Evolutionary conservation across 2,329 filamentous ascomycete species (phyloP).

Genomic region (Fusarium heterosporum): DNA sequence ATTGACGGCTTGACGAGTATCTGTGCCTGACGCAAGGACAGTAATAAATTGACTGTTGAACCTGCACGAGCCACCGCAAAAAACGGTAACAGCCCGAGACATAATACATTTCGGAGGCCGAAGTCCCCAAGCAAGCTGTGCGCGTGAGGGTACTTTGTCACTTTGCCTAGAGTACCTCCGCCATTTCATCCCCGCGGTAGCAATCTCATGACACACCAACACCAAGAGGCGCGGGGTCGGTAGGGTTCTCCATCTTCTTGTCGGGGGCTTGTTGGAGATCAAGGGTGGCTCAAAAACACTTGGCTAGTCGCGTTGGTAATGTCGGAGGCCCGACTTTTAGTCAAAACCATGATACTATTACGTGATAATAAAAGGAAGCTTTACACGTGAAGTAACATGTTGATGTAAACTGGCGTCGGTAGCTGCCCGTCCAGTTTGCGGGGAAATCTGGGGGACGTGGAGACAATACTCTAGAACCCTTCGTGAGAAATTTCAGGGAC

Average conservation of each 20-base stretch:
- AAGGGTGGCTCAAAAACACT: constrained; percentile 36
- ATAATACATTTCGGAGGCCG: constrained; percentile 22
- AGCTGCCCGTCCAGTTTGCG: constrained; percentile 39
- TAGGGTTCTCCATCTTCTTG: constrained; percentile 38
- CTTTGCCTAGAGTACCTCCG: constrained; percentile 1
- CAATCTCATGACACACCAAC: constrained; percentile 41
- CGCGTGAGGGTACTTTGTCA: constrained; percentile 8
- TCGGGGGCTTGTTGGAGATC: constrained; percentile 38
- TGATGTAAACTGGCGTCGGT: constrained; percentile 21
- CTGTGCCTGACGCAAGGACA: constrained; percentile 15
- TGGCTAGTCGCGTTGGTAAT: constrained; percentile 28
- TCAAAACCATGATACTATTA: constrained; percentile 45
- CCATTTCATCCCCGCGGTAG: constrained; percentile 26
- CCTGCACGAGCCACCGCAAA: constrained; percentile 29
- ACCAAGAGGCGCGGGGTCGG: constrained; percentile 38
- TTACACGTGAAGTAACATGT: constrained; percentile 40
- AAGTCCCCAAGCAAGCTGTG: constrained; percentile 14
- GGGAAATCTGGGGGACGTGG: constrained; percentile 46
- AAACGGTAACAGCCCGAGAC: constrained; percentile 31
- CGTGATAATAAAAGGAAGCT: constrained; percentile 38
- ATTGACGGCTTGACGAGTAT: constrained; percentile 19
- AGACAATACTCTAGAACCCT: constrained; percentile 24
- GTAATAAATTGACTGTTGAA: constrained; percentile 25
- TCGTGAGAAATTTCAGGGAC: constrained; percentile 24
- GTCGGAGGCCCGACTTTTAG: constrained; percentile 38